These are phyloP conservation scores for Sporisorium exsertum DNA, from an alignment of 1,284 basidiomycete genomes.

Conservation along the genomic window DNA sequence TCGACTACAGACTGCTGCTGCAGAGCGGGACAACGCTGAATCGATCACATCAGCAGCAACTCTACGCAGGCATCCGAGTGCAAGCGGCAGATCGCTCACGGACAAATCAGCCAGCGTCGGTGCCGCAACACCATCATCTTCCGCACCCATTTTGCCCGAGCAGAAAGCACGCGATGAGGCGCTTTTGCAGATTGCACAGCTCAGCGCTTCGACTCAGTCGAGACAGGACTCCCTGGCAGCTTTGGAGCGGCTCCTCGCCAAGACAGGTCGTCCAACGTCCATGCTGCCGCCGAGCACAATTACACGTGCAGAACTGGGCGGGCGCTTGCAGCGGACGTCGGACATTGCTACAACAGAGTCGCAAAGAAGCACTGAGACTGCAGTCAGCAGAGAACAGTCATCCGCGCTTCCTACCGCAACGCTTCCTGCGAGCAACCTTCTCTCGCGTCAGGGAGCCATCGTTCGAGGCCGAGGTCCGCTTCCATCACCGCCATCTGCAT, in stretches of 20 bases:
- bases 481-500: constrained; percentile 10
- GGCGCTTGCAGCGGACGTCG: constrained; percentile 8
- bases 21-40: background rate
- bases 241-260: constrained; percentile 46
- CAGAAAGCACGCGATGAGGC: constrained; percentile 43
- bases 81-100: background rate
- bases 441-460: constrained; percentile 42
- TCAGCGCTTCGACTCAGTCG: constrained; percentile 21
- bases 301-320: constrained; percentile 26
- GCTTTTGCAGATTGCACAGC: constrained; percentile 51
- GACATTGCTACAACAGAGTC: background rate
- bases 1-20: no score
- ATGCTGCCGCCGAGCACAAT: constrained; percentile 23
- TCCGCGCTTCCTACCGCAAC: background rate
- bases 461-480: constrained; percentile 16
- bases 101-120: background rate
- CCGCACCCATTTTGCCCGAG: constrained; percentile 22
- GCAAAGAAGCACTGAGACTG: background rate
- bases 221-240: constrained; percentile 50
- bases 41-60: background rate
- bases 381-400: background rate
- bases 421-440: constrained; percentile 9
- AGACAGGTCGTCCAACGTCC: constrained; percentile 30
- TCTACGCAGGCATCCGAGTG: constrained; percentile 7
- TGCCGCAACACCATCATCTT: background rate